Evolutionary conservation across 1,139 yeast genomes (phyloP).

Genomic region (Taphrina populina): DNA sequence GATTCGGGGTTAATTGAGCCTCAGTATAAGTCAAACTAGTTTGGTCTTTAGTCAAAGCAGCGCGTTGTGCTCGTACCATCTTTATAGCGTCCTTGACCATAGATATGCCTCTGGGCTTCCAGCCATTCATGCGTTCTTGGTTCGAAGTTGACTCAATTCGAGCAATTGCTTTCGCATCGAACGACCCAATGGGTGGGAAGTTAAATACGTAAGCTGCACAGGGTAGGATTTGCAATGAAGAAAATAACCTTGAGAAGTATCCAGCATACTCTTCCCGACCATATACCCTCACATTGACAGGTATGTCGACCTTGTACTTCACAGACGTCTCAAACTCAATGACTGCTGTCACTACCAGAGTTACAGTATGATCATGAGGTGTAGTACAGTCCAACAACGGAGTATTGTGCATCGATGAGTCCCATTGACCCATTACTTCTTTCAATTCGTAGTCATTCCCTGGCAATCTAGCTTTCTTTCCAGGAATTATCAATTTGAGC

Average conservation of each 20-base stretch:
- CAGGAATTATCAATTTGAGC: conserved; percentile 22
- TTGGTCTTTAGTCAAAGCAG: background rate
- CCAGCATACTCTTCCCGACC: conserved; percentile 19
- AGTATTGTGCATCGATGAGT: conserved; percentile 40
- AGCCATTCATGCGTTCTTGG: conserved; percentile 35
- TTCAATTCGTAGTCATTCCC: background rate
- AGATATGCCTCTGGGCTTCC: conserved; percentile 38
- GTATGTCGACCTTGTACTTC: background rate
- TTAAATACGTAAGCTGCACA: no score
- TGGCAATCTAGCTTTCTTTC: conserved; percentile 5
- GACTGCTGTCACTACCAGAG: background rate
- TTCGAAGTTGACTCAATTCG: no score
- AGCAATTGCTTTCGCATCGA: no score
- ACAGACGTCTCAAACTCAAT: background rate
- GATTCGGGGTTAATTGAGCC: background rate
- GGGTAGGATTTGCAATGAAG: conserved; percentile 14
- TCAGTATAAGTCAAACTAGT: background rate
- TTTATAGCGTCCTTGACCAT: conserved; percentile 28
- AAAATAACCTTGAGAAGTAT: conserved; percentile 4
- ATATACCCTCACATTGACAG: conserved; percentile 1
- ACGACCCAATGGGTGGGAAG: no score
- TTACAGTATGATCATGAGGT: conserved; percentile 15
- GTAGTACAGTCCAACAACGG: conserved; percentile 32
- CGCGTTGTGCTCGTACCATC: background rate
- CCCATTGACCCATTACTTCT: conserved; percentile 35